Evolutionary conservation across 2,329 filamentous ascomycete species (phyloP), one percentile per base, ranked within the genome.

Genomic region (Graphium sp.): DNA sequence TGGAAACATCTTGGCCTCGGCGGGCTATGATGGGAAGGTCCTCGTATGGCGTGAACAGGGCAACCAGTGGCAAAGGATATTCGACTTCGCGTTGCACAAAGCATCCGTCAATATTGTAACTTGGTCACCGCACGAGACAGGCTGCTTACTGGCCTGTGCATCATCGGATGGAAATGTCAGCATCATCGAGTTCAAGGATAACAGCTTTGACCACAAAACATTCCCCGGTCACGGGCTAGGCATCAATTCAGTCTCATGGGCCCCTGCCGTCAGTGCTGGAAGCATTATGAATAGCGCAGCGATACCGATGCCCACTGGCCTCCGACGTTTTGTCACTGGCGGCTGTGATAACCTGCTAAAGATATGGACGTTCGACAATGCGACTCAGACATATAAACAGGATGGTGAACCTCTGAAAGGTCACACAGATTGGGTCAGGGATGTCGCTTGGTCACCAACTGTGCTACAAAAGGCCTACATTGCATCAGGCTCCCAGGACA

Each of bases 381-480:
- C 65, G n/a, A 56, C 59, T 6, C 61, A 73, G 46, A 56, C 52
- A 17, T 79, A 75, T 52, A 69, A 66, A 49, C 60, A 63, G 41
- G 71, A 75, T 48, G 49, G 62, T 15, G 66, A 69, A 37, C 55
- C 77, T 8, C 61, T 98, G 39, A 55, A 64, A 2, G 89, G 89
- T 37, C 89, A 98, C 56, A 69, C 72, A 5, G 89, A 95, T 59
- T 98, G 89, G 89, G 89, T 98, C 31, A 75, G 89, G 37, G 89
- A 98, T 51, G 89, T 98, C 9, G 82, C 87, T 10, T 98, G 89
- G 89, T 87, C 80, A 28, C 89, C 89, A 8, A 94, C 84, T 15
- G 81, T 95, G 32, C 65, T 98, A 34, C 81, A 85, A 44, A 94
- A 93, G 65, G 83, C 77, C 33, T 98, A 98, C 58, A 94, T 98